phyloP scores from a whole-genome alignment of 768 basidiomycete species.

The Rhodotorula babjevae region DNA sequence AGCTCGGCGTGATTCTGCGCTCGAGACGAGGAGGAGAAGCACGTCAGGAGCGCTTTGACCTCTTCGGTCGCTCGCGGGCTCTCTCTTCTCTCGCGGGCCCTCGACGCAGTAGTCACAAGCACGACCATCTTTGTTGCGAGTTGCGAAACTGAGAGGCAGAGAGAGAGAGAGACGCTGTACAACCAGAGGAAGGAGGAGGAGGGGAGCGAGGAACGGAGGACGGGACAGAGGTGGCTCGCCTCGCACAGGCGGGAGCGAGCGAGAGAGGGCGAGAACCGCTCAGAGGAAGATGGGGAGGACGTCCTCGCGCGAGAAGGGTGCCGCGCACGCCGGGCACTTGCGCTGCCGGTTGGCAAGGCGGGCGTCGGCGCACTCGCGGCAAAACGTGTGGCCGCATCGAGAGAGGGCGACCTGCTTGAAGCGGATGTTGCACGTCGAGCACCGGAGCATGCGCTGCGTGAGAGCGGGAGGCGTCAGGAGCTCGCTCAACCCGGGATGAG shows the following conservation, averaged over 20 bases:
- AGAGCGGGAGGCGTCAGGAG: too few species aligned
- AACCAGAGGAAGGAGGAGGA: background rate
- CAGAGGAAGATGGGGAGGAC: slow-evolving; percentile 62
- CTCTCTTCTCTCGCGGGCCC: too few species aligned
- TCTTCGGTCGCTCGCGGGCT: too few species aligned
- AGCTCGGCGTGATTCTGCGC: too few species aligned
- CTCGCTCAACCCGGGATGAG: too few species aligned
- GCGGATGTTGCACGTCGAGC: slow-evolving; percentile 69
- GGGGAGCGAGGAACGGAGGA: background rate
- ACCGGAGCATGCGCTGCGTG: slow-evolving; percentile 70
- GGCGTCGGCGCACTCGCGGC: slow-evolving; percentile 64
- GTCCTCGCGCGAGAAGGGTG: slow-evolving; percentile 75
- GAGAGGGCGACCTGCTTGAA: slow-evolving; percentile 27
- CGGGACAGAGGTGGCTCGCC: background rate
- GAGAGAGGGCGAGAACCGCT: background rate
- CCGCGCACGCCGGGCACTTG: slow-evolving; percentile 84
- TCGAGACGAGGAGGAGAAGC: too few species aligned
- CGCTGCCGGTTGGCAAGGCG: slow-evolving; percentile 83
- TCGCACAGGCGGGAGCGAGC: background rate
- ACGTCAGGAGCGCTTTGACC: too few species aligned
- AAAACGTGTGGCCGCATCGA: slow-evolving; percentile 41
- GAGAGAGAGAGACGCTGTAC: background rate
- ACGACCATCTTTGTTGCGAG: background rate
- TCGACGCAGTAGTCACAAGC: too few species aligned
- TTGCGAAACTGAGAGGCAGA: background rate